phyloP scores from a whole-genome alignment of 306 rosid genomes.

The Corylus heterophylla region DNA sequence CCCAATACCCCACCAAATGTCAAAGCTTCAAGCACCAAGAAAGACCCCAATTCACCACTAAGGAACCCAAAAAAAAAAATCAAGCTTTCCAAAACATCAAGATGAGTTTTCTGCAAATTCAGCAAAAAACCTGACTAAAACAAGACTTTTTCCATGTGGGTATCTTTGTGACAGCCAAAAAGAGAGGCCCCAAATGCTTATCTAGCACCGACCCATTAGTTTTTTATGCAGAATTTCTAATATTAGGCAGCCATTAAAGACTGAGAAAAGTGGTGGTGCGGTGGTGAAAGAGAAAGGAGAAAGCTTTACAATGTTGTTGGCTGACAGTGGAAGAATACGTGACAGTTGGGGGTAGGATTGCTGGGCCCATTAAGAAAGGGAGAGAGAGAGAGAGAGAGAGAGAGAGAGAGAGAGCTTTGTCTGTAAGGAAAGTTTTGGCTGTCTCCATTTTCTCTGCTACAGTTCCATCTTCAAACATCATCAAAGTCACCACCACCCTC shows the following conservation, averaged over 20 bases:
- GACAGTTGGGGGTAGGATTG: constrained; percentile 60
- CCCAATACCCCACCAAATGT: constrained; percentile 1
- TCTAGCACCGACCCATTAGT: constrained; percentile 67
- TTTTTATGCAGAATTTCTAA: constrained; percentile 41
- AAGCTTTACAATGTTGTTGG: constrained; percentile 55
- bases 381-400: constrained; percentile 9
- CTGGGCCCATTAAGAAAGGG: constrained; percentile 43
- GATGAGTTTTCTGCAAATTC: constrained; percentile 24
- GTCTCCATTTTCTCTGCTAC: constrained; percentile 29
- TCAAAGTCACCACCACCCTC: constrained; percentile 30
- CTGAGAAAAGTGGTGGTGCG: constrained; percentile 48
- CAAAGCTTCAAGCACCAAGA: constrained; percentile 20
- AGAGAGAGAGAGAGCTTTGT: constrained; percentile 26
- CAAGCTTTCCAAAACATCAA: background rate
- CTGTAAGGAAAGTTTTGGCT: constrained; percentile 24
- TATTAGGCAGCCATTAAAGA: constrained; percentile 62
- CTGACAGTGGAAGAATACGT: constrained; percentile 58
- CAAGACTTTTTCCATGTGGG: constrained; percentile 40
- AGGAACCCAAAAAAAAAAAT: constrained; percentile 3
- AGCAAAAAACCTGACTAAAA: constrained; percentile 27
- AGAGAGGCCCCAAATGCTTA: constrained; percentile 38
- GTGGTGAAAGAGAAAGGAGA: constrained; percentile 38
- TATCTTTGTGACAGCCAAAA: constrained; percentile 51
- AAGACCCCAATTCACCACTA: background rate
- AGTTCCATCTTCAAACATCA: constrained; percentile 28